Base-by-base conservation (phyloP, 2,329 filamentous ascomycete genomes). In the Colletotrichum abscissum region DNA sequence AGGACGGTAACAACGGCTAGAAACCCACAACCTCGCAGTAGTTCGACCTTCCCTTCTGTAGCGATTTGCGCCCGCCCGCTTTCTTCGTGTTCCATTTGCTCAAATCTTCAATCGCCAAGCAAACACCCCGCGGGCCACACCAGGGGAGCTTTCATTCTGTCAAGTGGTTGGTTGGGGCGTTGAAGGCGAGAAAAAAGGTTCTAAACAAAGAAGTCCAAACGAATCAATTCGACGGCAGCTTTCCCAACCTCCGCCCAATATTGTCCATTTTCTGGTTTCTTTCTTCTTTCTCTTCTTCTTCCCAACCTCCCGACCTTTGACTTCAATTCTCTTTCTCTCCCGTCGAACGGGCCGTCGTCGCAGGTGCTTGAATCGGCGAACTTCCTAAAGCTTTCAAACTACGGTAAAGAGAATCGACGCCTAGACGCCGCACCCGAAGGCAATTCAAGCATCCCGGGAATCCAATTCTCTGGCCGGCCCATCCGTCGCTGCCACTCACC, bases 201-300 rank as follows among this genome's bases (percentile, higher is more conserved):
- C 35, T 14, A 42, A 42, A 63, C 35, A 42, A 42, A 63, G 8
- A 52, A 28, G 30, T 24, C 28, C 60, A 35, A 14, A n/a, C 19
- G 26, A 6, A 9, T 11, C 26, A 35, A 7, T n/a, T 54, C 19
- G 42, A 54, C 38, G 9, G 3, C 35, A 26, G 38, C 28, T 63
- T 62, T 28, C 42, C 60, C 60, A 63, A 52, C 60, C 60, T 54
- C 60, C 19, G 28, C 60, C 24, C 19, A 49, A 49, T n/a, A 49
- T n/a, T 49, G 42, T 1, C 42, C 3, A 49, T 30, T 26, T 42
- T n/a, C 7, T 7, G 0, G 5, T 14, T 16, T 38, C 14, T 12
- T n/a, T 11, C 35, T 5, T 30, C 16, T 12, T 19, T 5, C 35
- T 9, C 22, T 8, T 9, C 22, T n/a, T 54, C 42, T n/a, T 16